These are phyloP conservation scores for Scleroderma citrinum DNA, from an alignment of 768 basidiomycete genomes.

Conservation along the genomic window DNA sequence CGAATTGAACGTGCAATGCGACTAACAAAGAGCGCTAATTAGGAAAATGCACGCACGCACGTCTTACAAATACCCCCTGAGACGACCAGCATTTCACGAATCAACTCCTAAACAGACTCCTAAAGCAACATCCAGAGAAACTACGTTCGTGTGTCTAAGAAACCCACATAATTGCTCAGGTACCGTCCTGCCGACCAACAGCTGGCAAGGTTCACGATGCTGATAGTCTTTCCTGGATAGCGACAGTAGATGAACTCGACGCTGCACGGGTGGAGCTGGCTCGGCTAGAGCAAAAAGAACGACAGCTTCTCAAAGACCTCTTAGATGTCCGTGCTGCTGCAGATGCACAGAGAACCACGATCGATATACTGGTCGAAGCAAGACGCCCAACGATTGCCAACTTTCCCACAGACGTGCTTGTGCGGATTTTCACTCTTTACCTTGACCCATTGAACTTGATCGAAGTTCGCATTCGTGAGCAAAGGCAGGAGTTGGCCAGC, in stretches of 20 bases:
- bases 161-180: too few species aligned
- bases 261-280: neutral
- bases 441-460: neutral
- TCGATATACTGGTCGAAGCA: neutral
- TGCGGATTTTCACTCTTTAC: neutral
- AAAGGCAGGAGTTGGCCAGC: neutral
- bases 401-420: neutral
- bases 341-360: neutral
- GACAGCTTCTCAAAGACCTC: neutral
- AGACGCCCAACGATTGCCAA: neutral
- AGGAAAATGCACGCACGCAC: too few species aligned
- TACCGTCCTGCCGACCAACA: too few species aligned
- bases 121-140: too few species aligned
- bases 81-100: too few species aligned
- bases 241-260: neutral
- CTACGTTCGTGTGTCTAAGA: too few species aligned
- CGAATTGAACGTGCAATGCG: too few species aligned
- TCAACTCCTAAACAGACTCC: too few species aligned
- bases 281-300: neutral
- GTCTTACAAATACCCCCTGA: too few species aligned
- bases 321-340: neutral
- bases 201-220: too few species aligned
- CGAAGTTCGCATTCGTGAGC: neutral
- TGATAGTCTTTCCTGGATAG: too few species aligned
- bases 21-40: too few species aligned